Percentiles rank a stretch among this genome's conserved stretches.
Evolutionary conservation across 1,284 basidiomycete genomes (phyloP).

Genomic region (Fistulina hepatica): DNA sequence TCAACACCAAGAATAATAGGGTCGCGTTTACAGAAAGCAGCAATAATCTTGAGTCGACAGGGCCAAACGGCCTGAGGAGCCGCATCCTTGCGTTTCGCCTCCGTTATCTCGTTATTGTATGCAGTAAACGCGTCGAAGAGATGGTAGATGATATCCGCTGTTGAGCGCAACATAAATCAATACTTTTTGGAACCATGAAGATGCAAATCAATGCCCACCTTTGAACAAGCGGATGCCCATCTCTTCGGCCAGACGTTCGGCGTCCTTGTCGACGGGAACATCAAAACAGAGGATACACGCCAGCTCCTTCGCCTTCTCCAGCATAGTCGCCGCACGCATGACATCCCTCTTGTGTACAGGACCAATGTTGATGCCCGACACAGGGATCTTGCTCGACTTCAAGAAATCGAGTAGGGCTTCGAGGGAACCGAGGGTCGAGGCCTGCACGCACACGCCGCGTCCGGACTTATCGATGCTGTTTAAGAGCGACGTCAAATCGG

Average conservation of each 20-base stretch:
- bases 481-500: slow-evolving; percentile 83
- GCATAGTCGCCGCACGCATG: slow-evolving; percentile 88
- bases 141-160: slow-evolving; percentile 98
- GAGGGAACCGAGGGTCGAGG: slow-evolving; percentile 93
- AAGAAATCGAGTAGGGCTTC: slow-evolving; percentile 97
- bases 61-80: slow-evolving; percentile 97
- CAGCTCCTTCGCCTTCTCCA: slow-evolving; percentile 93
- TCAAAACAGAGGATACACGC: slow-evolving; percentile 97
- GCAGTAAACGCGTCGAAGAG: slow-evolving; percentile 95
- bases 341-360: slow-evolving; percentile 96
- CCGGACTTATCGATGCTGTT: slow-evolving; percentile 93
- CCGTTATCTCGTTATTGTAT: slow-evolving; percentile 90
- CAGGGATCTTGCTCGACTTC: slow-evolving; percentile 91
- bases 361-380: slow-evolving; percentile 96
- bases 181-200: slow-evolving; percentile 4
- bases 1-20: slow-evolving; percentile 97
- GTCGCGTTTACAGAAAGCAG: slow-evolving; percentile 92
- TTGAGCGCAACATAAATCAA: slow-evolving; percentile 7
- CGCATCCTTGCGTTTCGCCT: slow-evolving; percentile 88
- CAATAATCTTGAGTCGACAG: slow-evolving; percentile 85
- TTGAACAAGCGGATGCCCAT: slow-evolving; percentile 92
- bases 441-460: slow-evolving; percentile 95
- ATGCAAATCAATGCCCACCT: slow-evolving; percentile 37
- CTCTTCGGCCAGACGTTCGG: slow-evolving; percentile 85
- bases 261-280: slow-evolving; percentile 88